Percentiles rank a stretch among this genome's conserved stretches.
Conservation (phyloP, 257 asterid species). For the Solanum piurae region DNA sequence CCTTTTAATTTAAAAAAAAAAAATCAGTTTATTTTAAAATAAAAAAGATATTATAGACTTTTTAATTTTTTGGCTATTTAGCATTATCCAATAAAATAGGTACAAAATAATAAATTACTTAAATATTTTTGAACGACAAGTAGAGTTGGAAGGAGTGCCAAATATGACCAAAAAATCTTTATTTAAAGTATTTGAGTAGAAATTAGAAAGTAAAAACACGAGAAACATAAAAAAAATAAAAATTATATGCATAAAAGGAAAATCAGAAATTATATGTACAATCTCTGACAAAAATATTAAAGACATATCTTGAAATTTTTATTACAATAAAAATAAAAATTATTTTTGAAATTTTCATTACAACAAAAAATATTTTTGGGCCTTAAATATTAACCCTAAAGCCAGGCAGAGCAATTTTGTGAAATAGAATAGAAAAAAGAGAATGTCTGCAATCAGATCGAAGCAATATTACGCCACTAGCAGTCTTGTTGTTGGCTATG, state of each 20-base stretch:
- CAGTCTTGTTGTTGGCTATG: conserved; percentile 84
- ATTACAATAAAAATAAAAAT: not conserved
- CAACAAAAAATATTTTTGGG: not conserved
- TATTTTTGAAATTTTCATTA: not conserved
- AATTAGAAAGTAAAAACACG: not conserved
- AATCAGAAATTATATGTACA: not conserved
- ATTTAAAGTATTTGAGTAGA: not conserved
- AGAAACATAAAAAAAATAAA: too few species aligned
- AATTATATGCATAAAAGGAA: not conserved
- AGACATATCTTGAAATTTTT: not conserved
- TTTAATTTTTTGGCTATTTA: too few species aligned
- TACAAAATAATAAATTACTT: too few species aligned
- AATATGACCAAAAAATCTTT: too few species aligned
- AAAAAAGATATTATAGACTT: too few species aligned
- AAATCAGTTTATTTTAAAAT: too few species aligned
- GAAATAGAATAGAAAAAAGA: not conserved
- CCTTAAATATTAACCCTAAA: not conserved
- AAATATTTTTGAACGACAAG: not conserved
- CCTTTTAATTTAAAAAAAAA: too few species aligned
- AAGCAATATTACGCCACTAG: conserved; percentile 67
- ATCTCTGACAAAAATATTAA: not conserved
- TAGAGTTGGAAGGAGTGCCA: too few species aligned
- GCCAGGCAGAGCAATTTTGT: not conserved
- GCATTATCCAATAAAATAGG: too few species aligned
- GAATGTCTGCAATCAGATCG: conserved; percentile 43